Evolutionary conservation across 495 filamentous ascomycete genomes (phyloP).

Genomic region (Aspergillus sparsus): DNA sequence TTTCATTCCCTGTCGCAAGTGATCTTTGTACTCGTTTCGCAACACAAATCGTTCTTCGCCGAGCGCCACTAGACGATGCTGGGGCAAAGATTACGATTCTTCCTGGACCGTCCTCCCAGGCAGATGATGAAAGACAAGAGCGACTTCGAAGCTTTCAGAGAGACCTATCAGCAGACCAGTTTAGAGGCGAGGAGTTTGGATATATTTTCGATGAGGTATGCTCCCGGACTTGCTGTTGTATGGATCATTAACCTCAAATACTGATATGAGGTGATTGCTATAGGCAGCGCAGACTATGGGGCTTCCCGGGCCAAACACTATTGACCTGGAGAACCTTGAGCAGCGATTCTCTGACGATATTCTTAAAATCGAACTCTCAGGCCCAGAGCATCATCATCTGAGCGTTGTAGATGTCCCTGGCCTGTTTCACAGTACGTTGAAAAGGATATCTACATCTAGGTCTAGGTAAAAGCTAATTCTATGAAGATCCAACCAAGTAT

Average conservation of each 20-base stretch:
- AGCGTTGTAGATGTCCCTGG: conserved; percentile 58
- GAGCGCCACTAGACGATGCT: conserved; percentile 29
- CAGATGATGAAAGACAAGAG: conserved; percentile 22
- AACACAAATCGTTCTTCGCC: conserved; percentile 59
- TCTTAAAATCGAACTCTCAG: conserved; percentile 52
- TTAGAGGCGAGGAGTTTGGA: neutral
- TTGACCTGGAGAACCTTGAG: conserved; percentile 19
- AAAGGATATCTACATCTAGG: neutral
- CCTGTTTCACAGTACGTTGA: conserved; percentile 43
- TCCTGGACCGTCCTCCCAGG: conserved; percentile 24
- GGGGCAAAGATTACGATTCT: conserved; percentile 33
- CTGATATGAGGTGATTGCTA: conserved; percentile 21
- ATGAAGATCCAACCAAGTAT: conserved; percentile 30
- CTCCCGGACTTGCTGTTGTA: no score
- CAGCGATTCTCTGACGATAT: conserved; percentile 48
- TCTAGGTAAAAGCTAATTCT: neutral
- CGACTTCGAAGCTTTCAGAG: conserved; percentile 29
- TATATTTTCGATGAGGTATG: no score
- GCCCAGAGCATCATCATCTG: conserved; percentile 48
- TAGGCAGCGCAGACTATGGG: conserved; percentile 35
- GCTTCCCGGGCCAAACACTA: conserved; percentile 21
- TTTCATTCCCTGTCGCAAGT: conserved; percentile 52
- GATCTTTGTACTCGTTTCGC: conserved; percentile 61
- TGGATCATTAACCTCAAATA: conserved; percentile 13
- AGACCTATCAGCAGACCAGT: conserved; percentile 2